Base-by-base conservation (phyloP, 768 basidiomycete species). In the Gautieria morchelliformis region DNA sequence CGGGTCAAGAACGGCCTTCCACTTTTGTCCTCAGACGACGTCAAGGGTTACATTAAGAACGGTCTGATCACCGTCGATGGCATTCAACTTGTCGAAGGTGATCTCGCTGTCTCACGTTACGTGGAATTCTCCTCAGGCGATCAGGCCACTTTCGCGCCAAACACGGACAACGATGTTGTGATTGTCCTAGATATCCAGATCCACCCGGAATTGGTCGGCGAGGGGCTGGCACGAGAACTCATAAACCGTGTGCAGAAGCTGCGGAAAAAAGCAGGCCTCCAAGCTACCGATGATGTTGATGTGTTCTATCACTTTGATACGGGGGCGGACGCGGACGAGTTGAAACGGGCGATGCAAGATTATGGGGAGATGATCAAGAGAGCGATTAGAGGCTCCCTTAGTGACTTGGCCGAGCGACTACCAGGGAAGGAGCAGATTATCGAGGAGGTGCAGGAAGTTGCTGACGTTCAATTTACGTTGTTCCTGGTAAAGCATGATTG, bases 181-280 rank as follows among this genome's bases (percentile, higher is more conserved):
- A 80, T 98, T 60, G 79, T 95, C 48, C 82, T 99, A 41, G 96
- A 99, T 70, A 82, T 92, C 55, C 83, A 87, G 68, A 79, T 87
- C 47, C 89, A 96, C 64, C 79, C 87, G 0, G 92, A 97, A 61
- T 79, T 98, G 45, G 82, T 85, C 69, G 77, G 82, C 52, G 89
- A 97, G 74, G 93, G 91, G 77, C 76, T 93, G 24, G 85, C 90
- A 47, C 82, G 96, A 46, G 91, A 95, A 70, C 70, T 97, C 62
- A 87, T 88, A 61, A 95, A 93, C 63, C 86, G 94, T 54, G 85
- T 97, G 44, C 96, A 99, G 74, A 92, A 90, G 68, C 75, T 97
- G 59, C 79, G 96, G 63, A 99, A 99, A 75, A 92, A 93, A 71
- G 93, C 93, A 1, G 93, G 93, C 14, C 75, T 98, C 61, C 92